phyloP scores from a whole-genome alignment of 352 stramenopile genomes.

The Saprolegnia parasitica region DNA sequence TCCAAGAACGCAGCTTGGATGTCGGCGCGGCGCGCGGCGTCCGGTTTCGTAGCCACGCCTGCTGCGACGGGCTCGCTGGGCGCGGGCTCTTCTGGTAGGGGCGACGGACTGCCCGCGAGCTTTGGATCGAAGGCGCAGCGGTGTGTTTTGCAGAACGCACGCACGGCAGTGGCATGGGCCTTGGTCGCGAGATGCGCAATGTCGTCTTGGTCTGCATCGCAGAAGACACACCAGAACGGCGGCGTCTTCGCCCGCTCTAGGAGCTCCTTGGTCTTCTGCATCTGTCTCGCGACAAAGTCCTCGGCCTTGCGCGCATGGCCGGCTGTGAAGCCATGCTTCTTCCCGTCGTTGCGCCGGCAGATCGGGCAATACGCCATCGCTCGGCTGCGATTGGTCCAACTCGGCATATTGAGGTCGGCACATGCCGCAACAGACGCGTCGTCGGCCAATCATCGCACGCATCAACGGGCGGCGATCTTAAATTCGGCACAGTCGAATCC shows the following conservation, averaged over 20 bases:
- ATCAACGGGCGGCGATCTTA: not conserved
- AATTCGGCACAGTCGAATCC: not conserved
- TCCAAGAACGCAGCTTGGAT: not conserved
- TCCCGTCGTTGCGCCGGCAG: not conserved
- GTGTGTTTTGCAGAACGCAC: not conserved
- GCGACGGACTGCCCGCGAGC: not conserved
- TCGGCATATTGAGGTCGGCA: not conserved
- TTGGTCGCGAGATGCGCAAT: not conserved
- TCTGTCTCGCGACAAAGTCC: not conserved
- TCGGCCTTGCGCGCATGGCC: not conserved
- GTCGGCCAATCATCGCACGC: no score
- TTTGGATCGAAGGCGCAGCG: not conserved
- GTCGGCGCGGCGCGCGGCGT: not conserved
- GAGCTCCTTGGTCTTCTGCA: not conserved
- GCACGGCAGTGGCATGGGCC: not conserved
- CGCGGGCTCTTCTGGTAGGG: not conserved
- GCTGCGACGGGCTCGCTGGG: not conserved
- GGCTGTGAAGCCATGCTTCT: constrained; percentile 8
- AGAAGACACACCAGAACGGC: constrained; percentile 18
- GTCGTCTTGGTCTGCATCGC: not conserved
- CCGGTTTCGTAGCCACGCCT: not conserved
- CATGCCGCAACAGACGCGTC: no score
- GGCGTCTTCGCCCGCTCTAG: not conserved
- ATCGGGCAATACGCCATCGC: constrained; percentile 3
- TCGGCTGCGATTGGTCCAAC: not conserved